These are phyloP conservation scores for Podospora australis DNA, from an alignment of 495 filamentous ascomycete genomes.

Conservation along the genomic window DNA sequence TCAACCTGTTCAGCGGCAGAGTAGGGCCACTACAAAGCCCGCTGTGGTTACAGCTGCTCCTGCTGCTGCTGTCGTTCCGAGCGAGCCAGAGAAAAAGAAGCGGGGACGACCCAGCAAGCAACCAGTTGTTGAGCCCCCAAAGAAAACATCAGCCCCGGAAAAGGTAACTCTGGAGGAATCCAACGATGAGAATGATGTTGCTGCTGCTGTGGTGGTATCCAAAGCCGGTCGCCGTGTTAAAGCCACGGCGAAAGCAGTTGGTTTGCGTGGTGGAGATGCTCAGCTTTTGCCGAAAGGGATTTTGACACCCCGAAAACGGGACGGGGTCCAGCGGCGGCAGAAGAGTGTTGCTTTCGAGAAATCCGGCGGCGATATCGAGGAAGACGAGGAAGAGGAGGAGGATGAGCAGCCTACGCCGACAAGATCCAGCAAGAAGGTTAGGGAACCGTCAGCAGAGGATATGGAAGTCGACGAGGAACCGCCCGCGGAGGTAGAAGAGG, in stretches of 20 bases:
- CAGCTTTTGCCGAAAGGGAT: constrained; percentile 32
- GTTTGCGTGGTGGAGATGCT: constrained; percentile 1
- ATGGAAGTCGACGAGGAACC: constrained; percentile 13
- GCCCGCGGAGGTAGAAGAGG: neutral
- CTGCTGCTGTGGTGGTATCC: neutral
- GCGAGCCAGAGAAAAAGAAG: constrained; percentile 12
- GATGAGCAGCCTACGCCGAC: constrained; percentile 4
- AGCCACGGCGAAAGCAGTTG: constrained; percentile 1
- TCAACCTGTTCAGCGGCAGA: neutral
- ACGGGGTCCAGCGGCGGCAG: constrained; percentile 15
- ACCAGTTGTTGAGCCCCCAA: neutral
- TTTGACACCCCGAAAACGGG: constrained; percentile 32
- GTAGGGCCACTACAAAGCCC: constrained; percentile 1
- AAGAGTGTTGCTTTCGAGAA: constrained; percentile 40
- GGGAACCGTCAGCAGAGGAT: constrained; percentile 9
- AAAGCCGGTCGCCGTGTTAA: constrained; percentile 3
- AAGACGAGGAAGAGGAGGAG: constrained; percentile 15
- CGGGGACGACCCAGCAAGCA: constrained; percentile 16
- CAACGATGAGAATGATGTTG: neutral
- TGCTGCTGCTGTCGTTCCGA: neutral
- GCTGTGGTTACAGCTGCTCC: no score
- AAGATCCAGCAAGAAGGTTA: constrained; percentile 6
- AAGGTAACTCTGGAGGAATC: no score
- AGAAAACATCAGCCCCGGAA: neutral
- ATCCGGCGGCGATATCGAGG: constrained; percentile 11